These are phyloP conservation scores for Torulaspora franciscae DNA, from an alignment of 805 yeast genomes.

Conservation along the genomic window DNA sequence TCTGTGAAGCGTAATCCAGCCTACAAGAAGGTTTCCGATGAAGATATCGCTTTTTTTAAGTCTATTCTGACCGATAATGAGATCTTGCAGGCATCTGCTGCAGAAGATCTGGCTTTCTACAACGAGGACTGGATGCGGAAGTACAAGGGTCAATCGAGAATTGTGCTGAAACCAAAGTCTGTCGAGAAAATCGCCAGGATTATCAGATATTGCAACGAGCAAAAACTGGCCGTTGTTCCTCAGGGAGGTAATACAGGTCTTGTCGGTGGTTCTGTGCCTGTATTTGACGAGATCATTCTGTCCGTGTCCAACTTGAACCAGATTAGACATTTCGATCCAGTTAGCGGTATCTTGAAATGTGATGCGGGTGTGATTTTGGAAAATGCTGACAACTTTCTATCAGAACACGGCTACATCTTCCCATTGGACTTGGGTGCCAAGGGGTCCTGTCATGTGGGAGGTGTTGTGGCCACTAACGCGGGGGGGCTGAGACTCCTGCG, in stretches of 20 bases:
- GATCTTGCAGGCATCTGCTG: slow-evolving; percentile 44
- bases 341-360: slow-evolving; percentile 78
- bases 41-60: slow-evolving; percentile 59
- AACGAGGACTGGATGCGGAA: slow-evolving; percentile 95
- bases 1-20: slow-evolving; percentile 46
- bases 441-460: slow-evolving; percentile 95
- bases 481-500: slow-evolving; percentile 87
- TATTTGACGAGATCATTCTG: slow-evolving; percentile 82
- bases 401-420: slow-evolving; percentile 82
- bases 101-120: slow-evolving; percentile 60
- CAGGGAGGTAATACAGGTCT: slow-evolving; percentile 97
- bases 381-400: slow-evolving; percentile 69
- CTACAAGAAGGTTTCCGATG: slow-evolving; percentile 49
- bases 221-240: slow-evolving; percentile 80
- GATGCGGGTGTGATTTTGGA: slow-evolving; percentile 92
- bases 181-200: slow-evolving; percentile 73
- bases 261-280: slow-evolving; percentile 91
- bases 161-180: slow-evolving; percentile 78
- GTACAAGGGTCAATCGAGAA: slow-evolving; percentile 77
- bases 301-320: slow-evolving; percentile 68
- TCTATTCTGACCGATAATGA: slow-evolving; percentile 50
- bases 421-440: slow-evolving; percentile 95
- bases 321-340: slow-evolving; percentile 73
- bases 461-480: slow-evolving; percentile 92
- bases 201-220: slow-evolving; percentile 72